phyloP scores from a whole-genome alignment of 2,329 filamentous ascomycete genomes.

The Raffaelea deltoideospora region DNA sequence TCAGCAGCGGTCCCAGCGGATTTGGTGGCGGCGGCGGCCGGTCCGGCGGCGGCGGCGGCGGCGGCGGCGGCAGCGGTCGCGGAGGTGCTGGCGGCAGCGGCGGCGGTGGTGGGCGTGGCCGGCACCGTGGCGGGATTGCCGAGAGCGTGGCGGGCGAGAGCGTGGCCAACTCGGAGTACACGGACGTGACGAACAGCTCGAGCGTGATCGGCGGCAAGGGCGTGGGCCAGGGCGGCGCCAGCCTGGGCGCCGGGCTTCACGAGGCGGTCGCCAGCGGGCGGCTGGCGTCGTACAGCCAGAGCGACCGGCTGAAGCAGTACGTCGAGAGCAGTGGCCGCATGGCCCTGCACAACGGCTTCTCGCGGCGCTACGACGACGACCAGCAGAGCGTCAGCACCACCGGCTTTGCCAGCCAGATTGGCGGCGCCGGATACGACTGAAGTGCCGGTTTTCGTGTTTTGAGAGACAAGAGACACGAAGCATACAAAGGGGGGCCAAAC shows the following conservation, averaged over 20 bases:
- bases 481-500: no score
- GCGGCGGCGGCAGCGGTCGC: slow-evolving; percentile 50
- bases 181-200: slow-evolving; percentile 52
- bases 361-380: slow-evolving; percentile 74
- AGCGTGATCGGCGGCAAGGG: slow-evolving; percentile 65
- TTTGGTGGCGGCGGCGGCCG: no score
- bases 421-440: slow-evolving; percentile 41
- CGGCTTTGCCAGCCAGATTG: slow-evolving; percentile 90
- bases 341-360: slow-evolving; percentile 52
- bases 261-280: slow-evolving; percentile 52
- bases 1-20: no score
- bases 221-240: slow-evolving; percentile 73
- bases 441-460: slow-evolving; percentile 3
- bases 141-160: slow-evolving; percentile 84
- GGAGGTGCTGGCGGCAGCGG: slow-evolving; percentile 39
- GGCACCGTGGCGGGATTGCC: slow-evolving; percentile 40
- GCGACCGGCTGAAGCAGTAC: slow-evolving; percentile 85
- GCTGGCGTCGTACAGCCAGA: slow-evolving; percentile 54
- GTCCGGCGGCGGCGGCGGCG: slow-evolving; percentile 45
- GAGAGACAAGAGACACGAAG: neutral
- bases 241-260: slow-evolving; percentile 66
- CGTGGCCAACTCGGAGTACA: slow-evolving; percentile 78
- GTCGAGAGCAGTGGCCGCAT: slow-evolving; percentile 70
- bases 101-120: slow-evolving; percentile 49
- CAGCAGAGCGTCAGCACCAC: slow-evolving; percentile 94